Evolutionary conservation across 2,329 filamentous ascomycete genomes (phyloP), one percentile per base, ranked within the genome.

Genomic region (Trichoderma sp.): DNA sequence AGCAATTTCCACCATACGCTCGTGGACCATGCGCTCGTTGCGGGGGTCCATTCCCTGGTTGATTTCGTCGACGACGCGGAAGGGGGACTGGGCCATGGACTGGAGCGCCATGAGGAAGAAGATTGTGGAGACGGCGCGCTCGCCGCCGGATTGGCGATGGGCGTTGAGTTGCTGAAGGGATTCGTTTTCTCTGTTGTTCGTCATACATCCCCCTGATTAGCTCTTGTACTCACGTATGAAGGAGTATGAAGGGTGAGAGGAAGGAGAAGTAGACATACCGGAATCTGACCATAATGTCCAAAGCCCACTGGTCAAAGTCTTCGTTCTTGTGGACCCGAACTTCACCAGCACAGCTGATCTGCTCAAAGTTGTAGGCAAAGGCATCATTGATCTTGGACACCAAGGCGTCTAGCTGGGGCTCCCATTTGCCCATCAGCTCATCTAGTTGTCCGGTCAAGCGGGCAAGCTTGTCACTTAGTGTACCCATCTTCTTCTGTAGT

Each of bases 41-140:
- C 96, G 91, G 57, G 95, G 96, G 81, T 99, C 96, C 96, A 99
- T 99, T 75, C 96, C 96, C 83, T 99, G 96, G 80, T 99, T 99
- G 86, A 99, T 99, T 84, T 99, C 96, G 82, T 99, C 96, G 72
- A 99, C 96, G 64, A 99, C 95, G 67, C 96, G 94, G 88, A 99
- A 99, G 1, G 96, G 96, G 4, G 95, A 94, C 77, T 94, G 92
- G 18, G 96, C 95, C 77, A 99, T 91, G 64, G 93, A 93, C 81
- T 99, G 96, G 30, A 99, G 88, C 6, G 96, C 94, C 95, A 99
- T 98, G 71, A 99, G 93, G 83, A 97, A 99, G 87, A 98, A 99
- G 79, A 98, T 97, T 15, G 96, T 99, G 26, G 94, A 97, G 26
- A 99, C 95, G 28, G 96, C 94, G 73, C 96, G 92, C 84, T 99